Conservation (phyloP, 2,329 filamentous ascomycete genomes). For the Chaetothyriales sp. region DNA sequence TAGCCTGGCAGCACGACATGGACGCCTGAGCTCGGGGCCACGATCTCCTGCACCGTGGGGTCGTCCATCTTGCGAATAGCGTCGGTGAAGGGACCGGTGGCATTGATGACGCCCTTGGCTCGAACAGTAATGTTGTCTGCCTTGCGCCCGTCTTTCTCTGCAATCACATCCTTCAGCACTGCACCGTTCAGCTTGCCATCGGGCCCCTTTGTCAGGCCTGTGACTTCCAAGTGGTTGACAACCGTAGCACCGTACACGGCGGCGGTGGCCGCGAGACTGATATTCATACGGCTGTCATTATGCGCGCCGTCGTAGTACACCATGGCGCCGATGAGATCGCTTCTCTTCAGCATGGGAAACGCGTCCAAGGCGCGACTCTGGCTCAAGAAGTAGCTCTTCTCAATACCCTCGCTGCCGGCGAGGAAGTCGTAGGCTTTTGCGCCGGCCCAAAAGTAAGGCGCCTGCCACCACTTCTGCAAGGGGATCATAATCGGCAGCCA, state of each 20-base stretch:
- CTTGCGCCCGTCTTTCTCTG: conserved; percentile 43
- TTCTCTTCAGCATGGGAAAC: conserved; percentile 76
- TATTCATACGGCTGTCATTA: conserved; percentile 87
- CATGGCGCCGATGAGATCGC: conserved; percentile 62
- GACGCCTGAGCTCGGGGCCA: conserved; percentile 70
- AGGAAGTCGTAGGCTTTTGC: conserved; percentile 74
- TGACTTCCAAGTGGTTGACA: conserved; percentile 72
- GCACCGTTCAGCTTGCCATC: conserved; percentile 61
- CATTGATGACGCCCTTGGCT: conserved; percentile 73
- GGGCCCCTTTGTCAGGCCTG: conserved; percentile 56
- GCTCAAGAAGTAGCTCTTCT: conserved; percentile 76
- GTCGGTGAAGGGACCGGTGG: conserved; percentile 77
- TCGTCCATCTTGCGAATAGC: conserved; percentile 77
- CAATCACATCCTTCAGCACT: conserved; percentile 53
- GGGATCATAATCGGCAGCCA: conserved; percentile 76
- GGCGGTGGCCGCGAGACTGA: conserved; percentile 73
- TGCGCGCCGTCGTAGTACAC: conserved; percentile 89
- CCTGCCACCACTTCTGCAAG: conserved; percentile 69
- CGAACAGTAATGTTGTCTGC: conserved; percentile 51
- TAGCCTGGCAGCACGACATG: conserved; percentile 79
- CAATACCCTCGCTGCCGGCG: conserved; percentile 73
- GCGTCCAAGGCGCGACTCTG: conserved; percentile 73
- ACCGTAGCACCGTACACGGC: conserved; percentile 74
- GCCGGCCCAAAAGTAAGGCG: conserved; percentile 55
- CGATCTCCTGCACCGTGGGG: conserved; percentile 55